Conservation (phyloP, 257 asterid genomes). For the Forsythia suspensa region DNA sequence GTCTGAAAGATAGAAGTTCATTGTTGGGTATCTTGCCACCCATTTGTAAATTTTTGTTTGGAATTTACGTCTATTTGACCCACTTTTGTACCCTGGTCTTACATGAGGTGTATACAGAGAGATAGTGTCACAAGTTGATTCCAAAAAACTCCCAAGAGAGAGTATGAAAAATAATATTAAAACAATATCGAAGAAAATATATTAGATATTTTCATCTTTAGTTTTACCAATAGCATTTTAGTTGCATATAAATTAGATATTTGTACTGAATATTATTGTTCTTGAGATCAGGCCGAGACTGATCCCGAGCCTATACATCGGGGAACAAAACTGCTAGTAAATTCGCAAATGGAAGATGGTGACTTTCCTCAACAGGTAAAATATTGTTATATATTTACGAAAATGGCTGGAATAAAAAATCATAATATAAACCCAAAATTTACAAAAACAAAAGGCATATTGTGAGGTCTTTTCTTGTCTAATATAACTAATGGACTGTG, state of each 20-base stretch:
- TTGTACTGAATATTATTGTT: background rate
- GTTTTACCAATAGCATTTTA: background rate
- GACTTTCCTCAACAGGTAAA: slow-evolving; percentile 58
- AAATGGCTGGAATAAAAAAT: background rate
- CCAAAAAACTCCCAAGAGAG: background rate
- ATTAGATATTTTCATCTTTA: background rate
- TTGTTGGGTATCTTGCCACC: background rate
- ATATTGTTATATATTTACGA: background rate
- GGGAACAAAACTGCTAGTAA: slow-evolving; percentile 41
- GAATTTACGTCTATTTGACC: background rate
- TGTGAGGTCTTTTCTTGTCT: background rate
- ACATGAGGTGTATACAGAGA: background rate
- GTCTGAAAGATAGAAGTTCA: background rate
- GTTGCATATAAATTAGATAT: background rate
- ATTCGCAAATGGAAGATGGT: slow-evolving; percentile 51
- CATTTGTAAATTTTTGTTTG: background rate
- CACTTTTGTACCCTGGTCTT: background rate
- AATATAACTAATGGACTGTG: background rate
- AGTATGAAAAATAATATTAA: background rate
- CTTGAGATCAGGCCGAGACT: slow-evolving; percentile 25
- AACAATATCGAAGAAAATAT: background rate
- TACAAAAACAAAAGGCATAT: background rate
- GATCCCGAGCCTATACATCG: slow-evolving; percentile 48
- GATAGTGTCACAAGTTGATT: background rate
- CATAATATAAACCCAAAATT: background rate